phyloP scores from a whole-genome alignment of 495 filamentous ascomycete genomes.

The Echria macrotheca region DNA sequence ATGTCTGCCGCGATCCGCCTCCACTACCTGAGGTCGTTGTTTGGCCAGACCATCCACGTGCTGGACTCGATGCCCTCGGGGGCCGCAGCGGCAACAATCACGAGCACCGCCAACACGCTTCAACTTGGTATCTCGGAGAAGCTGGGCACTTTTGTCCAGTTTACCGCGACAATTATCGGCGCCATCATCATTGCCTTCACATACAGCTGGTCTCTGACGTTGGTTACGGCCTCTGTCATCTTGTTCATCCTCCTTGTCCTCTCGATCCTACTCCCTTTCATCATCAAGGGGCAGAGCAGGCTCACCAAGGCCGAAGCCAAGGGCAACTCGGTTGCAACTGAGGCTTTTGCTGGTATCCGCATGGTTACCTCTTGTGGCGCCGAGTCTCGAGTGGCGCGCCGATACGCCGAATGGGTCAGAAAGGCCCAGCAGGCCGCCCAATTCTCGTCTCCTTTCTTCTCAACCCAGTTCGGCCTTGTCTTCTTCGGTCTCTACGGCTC shows the following conservation, averaged over 20 bases:
- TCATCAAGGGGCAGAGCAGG: conserved; percentile 46
- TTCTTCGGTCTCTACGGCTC: conserved; percentile 42
- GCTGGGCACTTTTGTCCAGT: conserved; percentile 52
- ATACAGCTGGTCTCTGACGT: conserved; percentile 52
- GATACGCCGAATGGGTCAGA: conserved; percentile 53
- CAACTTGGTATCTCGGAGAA: conserved; percentile 60
- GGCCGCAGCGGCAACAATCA: conserved; percentile 53
- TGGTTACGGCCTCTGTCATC: conserved; percentile 52
- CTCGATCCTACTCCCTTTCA: conserved; percentile 52
- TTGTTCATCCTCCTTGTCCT: conserved; percentile 52
- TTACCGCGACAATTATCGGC: conserved; percentile 50
- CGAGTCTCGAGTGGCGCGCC: conserved; percentile 44
- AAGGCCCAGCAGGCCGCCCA: conserved; percentile 49
- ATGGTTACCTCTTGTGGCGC: conserved; percentile 63
- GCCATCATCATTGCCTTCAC: conserved; percentile 56
- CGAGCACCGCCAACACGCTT: conserved; percentile 51
- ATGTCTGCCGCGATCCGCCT: conserved; percentile 49
- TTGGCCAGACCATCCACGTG: conserved; percentile 49
- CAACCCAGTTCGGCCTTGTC: conserved; percentile 31
- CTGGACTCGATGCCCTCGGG: conserved; percentile 54
- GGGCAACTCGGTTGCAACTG: conserved; percentile 54
- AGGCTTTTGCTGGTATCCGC: conserved; percentile 49
- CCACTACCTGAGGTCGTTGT: conserved; percentile 47
- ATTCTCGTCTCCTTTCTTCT: conserved; percentile 41
- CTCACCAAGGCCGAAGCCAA: conserved; percentile 40